These are phyloP conservation scores for Coemansia furcata DNA, from an alignment of 192 early-diverging fungal species.

Conservation along the genomic window DNA sequence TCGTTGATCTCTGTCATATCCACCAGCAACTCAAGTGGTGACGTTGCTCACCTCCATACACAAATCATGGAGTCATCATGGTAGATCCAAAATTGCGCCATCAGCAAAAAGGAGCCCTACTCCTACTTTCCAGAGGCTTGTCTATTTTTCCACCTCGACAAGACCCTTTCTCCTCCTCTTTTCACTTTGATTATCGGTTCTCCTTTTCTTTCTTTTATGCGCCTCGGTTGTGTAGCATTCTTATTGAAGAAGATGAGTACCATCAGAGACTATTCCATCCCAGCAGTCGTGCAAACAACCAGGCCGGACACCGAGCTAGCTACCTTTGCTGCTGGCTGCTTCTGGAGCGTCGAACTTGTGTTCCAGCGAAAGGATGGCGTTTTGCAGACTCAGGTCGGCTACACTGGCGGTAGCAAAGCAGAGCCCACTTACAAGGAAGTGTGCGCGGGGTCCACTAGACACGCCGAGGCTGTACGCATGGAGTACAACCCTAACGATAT, in stretches of 20 bases:
- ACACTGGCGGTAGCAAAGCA: slow-evolving; percentile 55
- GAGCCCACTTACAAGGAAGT: slow-evolving; percentile 49
- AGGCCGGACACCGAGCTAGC: slow-evolving; percentile 51
- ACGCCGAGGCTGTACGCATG: slow-evolving; percentile 83
- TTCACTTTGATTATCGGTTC: not conserved
- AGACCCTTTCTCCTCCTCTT: not conserved
- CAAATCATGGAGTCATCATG: too few relatives aligned
- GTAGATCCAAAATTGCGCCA: too few relatives aligned
- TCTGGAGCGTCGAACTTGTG: slow-evolving; percentile 70
- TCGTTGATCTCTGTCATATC: too few relatives aligned
- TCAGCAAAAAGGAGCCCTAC: too few relatives aligned
- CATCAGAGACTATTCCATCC: slow-evolving; percentile 26
- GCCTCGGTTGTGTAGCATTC: slow-evolving; percentile 14
- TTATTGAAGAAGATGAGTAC: slow-evolving; percentile 20
- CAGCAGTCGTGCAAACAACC: slow-evolving; percentile 19
- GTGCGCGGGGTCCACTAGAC: slow-evolving; percentile 65
- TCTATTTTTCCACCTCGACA: not conserved
- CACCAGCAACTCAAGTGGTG: too few relatives aligned
- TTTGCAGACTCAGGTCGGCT: slow-evolving; percentile 64
- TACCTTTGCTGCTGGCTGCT: slow-evolving; percentile 93
- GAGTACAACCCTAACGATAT: slow-evolving; percentile 70
- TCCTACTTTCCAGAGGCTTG: too few relatives aligned
- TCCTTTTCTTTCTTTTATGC: slow-evolving; percentile 7
- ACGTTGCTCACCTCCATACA: too few relatives aligned
- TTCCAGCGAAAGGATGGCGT: slow-evolving; percentile 51